Percentiles rank a stretch among this genome's conserved stretches.
Evolutionary conservation across 805 yeast genomes (phyloP).

Genomic region (Blastobotrys attinorum): DNA sequence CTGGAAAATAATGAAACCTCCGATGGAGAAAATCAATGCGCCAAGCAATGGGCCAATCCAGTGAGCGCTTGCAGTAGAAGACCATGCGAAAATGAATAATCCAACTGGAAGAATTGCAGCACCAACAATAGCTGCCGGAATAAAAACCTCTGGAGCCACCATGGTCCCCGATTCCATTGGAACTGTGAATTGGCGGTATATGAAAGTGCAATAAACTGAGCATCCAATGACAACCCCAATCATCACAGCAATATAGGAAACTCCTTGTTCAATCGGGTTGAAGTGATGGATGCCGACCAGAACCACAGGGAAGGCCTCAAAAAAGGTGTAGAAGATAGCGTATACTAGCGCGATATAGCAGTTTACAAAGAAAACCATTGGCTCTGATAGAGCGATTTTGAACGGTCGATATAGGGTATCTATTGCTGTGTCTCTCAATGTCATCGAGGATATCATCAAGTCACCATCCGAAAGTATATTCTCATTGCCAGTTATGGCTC

Average conservation of each 20-base stretch:
- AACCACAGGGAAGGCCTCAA: conserved; percentile 51
- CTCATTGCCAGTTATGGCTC: conserved; percentile 40
- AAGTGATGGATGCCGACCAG: conserved; percentile 37
- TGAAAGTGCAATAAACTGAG: conserved; percentile 2
- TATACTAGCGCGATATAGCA: conserved; percentile 42
- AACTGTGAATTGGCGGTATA: conserved; percentile 1
- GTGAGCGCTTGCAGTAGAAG: conserved; percentile 33
- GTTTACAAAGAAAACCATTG: conserved; percentile 43
- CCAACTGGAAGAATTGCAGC: conserved; percentile 37
- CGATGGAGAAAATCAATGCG: conserved; percentile 32
- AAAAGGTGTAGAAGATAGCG: conserved; percentile 45
- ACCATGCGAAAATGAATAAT: conserved; percentile 44
- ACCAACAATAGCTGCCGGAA: conserved; percentile 31
- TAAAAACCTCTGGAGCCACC: conserved; percentile 5
- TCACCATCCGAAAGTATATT: conserved; percentile 40
- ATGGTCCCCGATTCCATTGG: conserved; percentile 2
- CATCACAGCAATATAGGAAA: conserved; percentile 36
- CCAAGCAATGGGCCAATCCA: conserved; percentile 45
- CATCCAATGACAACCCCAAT: conserved; percentile 33
- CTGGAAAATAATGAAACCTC: conserved; percentile 43
- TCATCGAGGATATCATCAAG: not conserved
- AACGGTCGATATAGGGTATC: conserved; percentile 28
- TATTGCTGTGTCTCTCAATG: conserved; percentile 6
- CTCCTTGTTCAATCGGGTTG: conserved; percentile 38
- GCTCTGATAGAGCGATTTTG: conserved; percentile 41